Evolutionary conservation across 140 eudicot species (phyloP).

Genomic region (Oenanthe javanica): DNA sequence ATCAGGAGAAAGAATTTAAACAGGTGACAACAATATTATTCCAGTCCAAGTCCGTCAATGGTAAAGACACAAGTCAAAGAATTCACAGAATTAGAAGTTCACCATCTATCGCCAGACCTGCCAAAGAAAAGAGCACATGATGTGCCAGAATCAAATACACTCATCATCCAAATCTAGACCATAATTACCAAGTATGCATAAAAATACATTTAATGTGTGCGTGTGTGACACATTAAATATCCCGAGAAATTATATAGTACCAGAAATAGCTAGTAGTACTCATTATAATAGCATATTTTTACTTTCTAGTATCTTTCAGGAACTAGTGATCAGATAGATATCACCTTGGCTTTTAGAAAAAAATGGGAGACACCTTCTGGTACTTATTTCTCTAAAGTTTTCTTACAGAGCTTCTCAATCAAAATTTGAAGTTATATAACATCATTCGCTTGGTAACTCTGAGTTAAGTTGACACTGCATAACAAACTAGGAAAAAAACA

Average conservation of each 20-base stretch:
- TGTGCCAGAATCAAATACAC: background rate
- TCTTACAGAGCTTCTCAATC: background rate
- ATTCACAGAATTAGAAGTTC: slow-evolving; percentile 32
- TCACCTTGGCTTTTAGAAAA: background rate
- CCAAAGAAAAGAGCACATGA: slow-evolving; percentile 10
- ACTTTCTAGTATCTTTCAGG: background rate
- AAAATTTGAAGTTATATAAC: background rate
- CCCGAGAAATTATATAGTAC: background rate
- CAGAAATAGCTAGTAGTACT: background rate
- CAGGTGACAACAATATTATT: slow-evolving; percentile 26
- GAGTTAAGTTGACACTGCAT: background rate
- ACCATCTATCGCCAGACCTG: slow-evolving; percentile 93
- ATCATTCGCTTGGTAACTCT: background rate
- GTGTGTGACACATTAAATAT: background rate
- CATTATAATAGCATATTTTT: background rate
- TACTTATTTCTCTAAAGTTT: background rate
- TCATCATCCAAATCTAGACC: background rate
- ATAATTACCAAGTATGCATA: background rate
- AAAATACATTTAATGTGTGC: too few relatives aligned
- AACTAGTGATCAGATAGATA: background rate
- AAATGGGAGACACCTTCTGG: background rate
- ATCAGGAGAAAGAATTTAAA: slow-evolving; percentile 19
- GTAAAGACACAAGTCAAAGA: slow-evolving; percentile 14
- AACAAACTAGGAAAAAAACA: background rate
- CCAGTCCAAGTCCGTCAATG: slow-evolving; percentile 14